Conservation (phyloP, 2,329 filamentous ascomycete species). For the Pseudocercospora ulei region DNA sequence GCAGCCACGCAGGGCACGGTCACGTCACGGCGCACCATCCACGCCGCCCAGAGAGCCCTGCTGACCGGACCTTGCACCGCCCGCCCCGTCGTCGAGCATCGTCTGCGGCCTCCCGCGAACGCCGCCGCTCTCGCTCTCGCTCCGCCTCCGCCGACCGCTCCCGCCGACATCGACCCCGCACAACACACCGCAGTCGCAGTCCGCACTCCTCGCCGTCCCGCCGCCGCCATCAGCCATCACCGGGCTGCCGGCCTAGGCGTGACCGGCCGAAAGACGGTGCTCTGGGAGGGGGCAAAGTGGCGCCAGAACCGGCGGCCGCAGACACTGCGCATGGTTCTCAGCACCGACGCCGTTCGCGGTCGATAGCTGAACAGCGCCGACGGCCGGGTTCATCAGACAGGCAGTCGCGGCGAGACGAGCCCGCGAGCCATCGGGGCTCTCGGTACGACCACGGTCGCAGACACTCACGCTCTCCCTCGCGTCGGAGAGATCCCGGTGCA, state of each 20-base stretch:
- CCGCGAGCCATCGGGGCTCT: slow-evolving; percentile 11
- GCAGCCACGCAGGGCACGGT: slow-evolving; percentile 9
- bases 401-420: slow-evolving; percentile 27
- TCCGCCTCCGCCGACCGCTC: slow-evolving; percentile 19
- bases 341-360: slow-evolving; percentile 37
- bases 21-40: slow-evolving; percentile 12
- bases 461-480: slow-evolving; percentile 23
- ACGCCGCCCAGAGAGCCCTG: slow-evolving; percentile 15
- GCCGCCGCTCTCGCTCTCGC: slow-evolving; percentile 21
- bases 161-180: slow-evolving; percentile 16
- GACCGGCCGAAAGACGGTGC: slow-evolving; percentile 31
- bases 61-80: slow-evolving; percentile 15
- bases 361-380: slow-evolving; percentile 32
- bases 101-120: slow-evolving; percentile 24
- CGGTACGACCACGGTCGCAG: slow-evolving; percentile 12
- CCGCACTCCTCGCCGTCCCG: slow-evolving; percentile 27
- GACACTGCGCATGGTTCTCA: slow-evolving; percentile 33
- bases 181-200: slow-evolving; percentile 15
- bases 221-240: slow-evolving; percentile 23
- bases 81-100: slow-evolving; percentile 13
- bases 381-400: slow-evolving; percentile 21
- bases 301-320: slow-evolving; percentile 13
- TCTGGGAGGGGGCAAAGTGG: slow-evolving; percentile 22
- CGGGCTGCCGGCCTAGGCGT: slow-evolving; percentile 31
- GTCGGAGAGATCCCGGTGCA: slow-evolving; percentile 8